Conservation (phyloP, 1,139 yeast species). For the Pichia sp. region DNA sequence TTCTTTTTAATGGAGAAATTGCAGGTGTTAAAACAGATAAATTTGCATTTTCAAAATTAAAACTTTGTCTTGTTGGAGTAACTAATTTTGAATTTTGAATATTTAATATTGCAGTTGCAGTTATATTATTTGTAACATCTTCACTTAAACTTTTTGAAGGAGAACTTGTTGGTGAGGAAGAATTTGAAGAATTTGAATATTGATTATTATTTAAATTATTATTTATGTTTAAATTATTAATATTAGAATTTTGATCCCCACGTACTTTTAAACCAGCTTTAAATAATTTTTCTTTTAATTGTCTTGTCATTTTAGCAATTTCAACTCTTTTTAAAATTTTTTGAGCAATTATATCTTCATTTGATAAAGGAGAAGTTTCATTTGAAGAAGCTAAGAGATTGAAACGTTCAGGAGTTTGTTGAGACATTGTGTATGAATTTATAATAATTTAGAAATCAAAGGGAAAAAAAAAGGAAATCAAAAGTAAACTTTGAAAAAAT, state of each 20-base stretch:
- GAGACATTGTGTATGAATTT: background rate
- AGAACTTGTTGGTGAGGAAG: slow-evolving; percentile 16
- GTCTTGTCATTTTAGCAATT: slow-evolving; percentile 37
- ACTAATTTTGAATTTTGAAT: slow-evolving; percentile 14
- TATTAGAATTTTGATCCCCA: slow-evolving; percentile 22
- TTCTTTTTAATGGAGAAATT: slow-evolving; percentile 27
- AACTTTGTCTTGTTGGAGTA: slow-evolving; percentile 9
- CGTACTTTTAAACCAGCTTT: slow-evolving; percentile 34
- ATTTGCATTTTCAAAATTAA: slow-evolving; percentile 7
- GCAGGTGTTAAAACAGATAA: slow-evolving; percentile 11
- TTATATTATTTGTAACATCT: slow-evolving; percentile 15
- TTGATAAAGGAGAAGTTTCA: slow-evolving; percentile 13
- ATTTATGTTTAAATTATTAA: background rate
- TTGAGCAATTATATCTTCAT: slow-evolving; percentile 35
- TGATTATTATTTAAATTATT: background rate
- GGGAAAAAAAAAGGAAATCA: background rate
- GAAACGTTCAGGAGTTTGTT: background rate
- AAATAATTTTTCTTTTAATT: slow-evolving; percentile 33
- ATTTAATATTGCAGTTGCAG: slow-evolving; percentile 19
- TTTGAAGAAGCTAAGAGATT: slow-evolving; percentile 7
- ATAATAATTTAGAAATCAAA: background rate
- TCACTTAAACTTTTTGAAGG: slow-evolving; percentile 16
- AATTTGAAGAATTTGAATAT: slow-evolving; percentile 13
- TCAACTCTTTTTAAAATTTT: slow-evolving; percentile 37
- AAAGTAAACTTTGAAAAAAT: background rate